Conservation (phyloP, 208 protist species). For the Leishmania tropica region DNA sequence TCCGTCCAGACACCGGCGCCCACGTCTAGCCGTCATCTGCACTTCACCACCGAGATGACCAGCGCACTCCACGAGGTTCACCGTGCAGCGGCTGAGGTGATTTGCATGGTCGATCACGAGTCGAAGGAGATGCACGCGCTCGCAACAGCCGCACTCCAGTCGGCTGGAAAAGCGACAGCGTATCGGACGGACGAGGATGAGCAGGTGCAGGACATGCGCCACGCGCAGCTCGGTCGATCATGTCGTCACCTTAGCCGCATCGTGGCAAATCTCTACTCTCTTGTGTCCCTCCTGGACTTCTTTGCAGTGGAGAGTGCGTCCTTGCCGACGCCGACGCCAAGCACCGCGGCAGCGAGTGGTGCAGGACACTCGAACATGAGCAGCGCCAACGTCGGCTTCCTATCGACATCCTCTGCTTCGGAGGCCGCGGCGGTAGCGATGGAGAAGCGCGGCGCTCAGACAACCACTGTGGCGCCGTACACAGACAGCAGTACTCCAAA, state of each 20-base stretch:
- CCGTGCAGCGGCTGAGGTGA: constrained; percentile 17
- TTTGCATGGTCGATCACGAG: background rate
- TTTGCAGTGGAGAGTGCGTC: constrained; percentile 18
- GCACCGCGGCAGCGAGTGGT: background rate
- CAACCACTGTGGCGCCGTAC: background rate
- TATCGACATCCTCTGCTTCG: background rate
- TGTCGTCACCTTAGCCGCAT: constrained; percentile 16
- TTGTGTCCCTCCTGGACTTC: constrained; percentile 35
- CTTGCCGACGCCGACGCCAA: background rate
- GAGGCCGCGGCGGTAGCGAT: background rate
- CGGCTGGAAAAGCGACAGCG: background rate
- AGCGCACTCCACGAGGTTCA: constrained; percentile 27
- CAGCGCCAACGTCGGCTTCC: background rate
- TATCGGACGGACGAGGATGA: constrained; percentile 1
- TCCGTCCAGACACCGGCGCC: background rate
- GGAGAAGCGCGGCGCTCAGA: constrained; percentile 1
- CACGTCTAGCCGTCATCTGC: background rate
- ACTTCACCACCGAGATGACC: constrained; percentile 15
- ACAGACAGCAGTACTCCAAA: background rate
- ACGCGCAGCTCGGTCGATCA: background rate
- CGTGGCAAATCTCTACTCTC: constrained; percentile 27
- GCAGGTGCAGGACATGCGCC: background rate
- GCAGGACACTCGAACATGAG: background rate
- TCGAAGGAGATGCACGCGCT: constrained; percentile 10
- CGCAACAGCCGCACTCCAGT: background rate